Evolutionary conservation across 192 early-diverging fungal genomes (phyloP).

Genomic region (Chytriomyces sp.): DNA sequence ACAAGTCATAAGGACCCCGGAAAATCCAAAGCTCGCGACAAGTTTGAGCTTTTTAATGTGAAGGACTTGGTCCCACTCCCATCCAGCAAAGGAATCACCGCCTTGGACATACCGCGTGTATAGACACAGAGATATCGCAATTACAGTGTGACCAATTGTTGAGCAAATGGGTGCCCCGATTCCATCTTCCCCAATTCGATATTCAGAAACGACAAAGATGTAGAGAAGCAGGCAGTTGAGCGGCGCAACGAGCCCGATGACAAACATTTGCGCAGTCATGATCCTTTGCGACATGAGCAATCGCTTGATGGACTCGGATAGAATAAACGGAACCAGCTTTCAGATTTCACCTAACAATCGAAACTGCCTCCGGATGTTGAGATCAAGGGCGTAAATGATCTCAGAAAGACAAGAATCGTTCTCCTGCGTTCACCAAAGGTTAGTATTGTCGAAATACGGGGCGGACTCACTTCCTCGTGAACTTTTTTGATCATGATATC

Average conservation of each 20-base stretch:
- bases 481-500: too few species aligned
- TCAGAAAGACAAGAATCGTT: too few species aligned
- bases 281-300: conserved; percentile 86
- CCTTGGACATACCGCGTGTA: conserved; percentile 69
- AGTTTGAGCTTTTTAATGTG: conserved; percentile 18
- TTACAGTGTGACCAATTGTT: conserved; percentile 75
- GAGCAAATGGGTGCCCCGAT: conserved; percentile 86
- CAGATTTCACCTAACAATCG: too few species aligned
- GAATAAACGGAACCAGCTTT: conserved; percentile 77
- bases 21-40: conserved; percentile 67
- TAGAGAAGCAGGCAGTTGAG: conserved; percentile 80
- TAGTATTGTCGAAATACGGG: too few species aligned
- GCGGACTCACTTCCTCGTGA: too few species aligned
- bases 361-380: too few species aligned
- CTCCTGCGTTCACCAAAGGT: too few species aligned
- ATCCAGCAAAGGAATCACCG: conserved; percentile 85
- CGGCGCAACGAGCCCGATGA: conserved; percentile 72
- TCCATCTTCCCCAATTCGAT: conserved; percentile 66
- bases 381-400: too few species aligned
- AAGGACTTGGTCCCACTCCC: conserved; percentile 70
- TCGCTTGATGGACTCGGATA: conserved; percentile 84
- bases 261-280: conserved; percentile 82
- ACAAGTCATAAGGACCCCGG: conserved; percentile 78
- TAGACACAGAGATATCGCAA: conserved; percentile 67
- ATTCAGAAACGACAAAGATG: conserved; percentile 75